Base-by-base conservation (phyloP, 768 basidiomycete species). In the Mycena epipterygia region DNA sequence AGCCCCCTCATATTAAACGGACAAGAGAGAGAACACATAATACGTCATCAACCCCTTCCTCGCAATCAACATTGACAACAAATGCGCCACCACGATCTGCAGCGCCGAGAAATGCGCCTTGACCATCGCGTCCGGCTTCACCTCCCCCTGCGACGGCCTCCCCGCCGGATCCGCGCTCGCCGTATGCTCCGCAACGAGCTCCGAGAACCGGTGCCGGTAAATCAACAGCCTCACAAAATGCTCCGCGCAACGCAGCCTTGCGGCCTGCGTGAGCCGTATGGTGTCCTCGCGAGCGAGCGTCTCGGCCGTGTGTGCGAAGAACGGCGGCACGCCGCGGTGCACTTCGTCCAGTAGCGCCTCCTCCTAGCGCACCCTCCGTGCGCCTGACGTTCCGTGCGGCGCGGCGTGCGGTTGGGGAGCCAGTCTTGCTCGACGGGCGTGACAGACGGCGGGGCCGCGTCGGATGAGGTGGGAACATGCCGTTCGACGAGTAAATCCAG, bases 21-120 rank as follows among this genome's bases (percentile, higher is more conserved):
- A n/a, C n/a, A 21, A 57, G 65, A 55, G 46, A 59, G 67, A 49
- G 73, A 41, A 87, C 95, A 82, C 75, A 96, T 95, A 97, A 76
- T 96, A 98, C 7, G 96, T 97, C 95, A 98, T 97, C 75, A 97
- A 74, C 69, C 95, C 90, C 84, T 93, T 93, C 82, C 92, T 90
- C 27, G 95, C 95, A 65, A 96, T 90, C 71, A 95, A n/a, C n/a
- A n/a, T n/a, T n/a, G n/a, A n/a, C n/a, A n/a, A 90, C 71, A 95
- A 84, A 79, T 97, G 92, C 37, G 94, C 90, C 41, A 91, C 87
- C 66, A 97, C 89, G 70, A 97, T 93, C 75, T 93, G 89, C 72
- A 97, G 75, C 21, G 95, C 95, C 65, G 92, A 92, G 49, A 88
- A 84, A 75, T 95, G 93, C 7, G 93, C 92, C 37, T 90, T 86